Percentiles rank a stretch among this genome's conserved stretches.
Conservation (phyloP, 768 basidiomycete species). For the Tylopilus subfusipes region DNA sequence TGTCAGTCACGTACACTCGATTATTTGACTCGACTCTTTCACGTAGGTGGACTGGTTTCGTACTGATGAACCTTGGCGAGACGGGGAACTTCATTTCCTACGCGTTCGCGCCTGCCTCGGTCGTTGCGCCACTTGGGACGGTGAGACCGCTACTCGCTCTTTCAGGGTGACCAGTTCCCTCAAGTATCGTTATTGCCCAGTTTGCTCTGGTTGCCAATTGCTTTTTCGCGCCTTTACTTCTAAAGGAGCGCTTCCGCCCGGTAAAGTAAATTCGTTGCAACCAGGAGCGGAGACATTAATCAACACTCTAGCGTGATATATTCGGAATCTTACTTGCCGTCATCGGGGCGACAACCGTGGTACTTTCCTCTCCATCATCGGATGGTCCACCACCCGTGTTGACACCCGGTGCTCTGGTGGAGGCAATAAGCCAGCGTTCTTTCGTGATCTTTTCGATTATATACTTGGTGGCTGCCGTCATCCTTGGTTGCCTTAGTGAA, state of each 20-base stretch:
- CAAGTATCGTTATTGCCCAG: constrained; percentile 35
- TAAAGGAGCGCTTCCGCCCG: constrained; percentile 78
- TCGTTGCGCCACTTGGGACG: constrained; percentile 94
- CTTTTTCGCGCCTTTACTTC: constrained; percentile 83
- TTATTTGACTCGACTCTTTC: not conserved
- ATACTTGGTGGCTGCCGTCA: constrained; percentile 53
- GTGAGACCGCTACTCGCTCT: constrained; percentile 43
- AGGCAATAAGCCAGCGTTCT: constrained; percentile 63
- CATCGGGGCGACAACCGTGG: constrained; percentile 90
- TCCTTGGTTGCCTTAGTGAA: constrained; percentile 67
- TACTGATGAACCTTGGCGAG: constrained; percentile 90
- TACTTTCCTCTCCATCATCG: constrained; percentile 71
- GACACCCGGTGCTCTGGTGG: constrained; percentile 61
- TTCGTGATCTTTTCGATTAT: constrained; percentile 75
- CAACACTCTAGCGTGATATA: constrained; percentile 58
- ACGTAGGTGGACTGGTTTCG: constrained; percentile 82
- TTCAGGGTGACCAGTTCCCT: not conserved
- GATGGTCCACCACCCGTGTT: constrained; percentile 53
- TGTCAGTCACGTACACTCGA: constrained; percentile 17
- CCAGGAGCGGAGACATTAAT: constrained; percentile 13
- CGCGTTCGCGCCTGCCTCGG: constrained; percentile 85
- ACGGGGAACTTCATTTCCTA: constrained; percentile 88
- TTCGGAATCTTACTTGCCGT: constrained; percentile 78
- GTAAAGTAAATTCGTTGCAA: constrained; percentile 35
- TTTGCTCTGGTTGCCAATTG: constrained; percentile 96